Evolutionary conservation across 768 basidiomycete genomes (phyloP).

Genomic region (Mycena polygramma): DNA sequence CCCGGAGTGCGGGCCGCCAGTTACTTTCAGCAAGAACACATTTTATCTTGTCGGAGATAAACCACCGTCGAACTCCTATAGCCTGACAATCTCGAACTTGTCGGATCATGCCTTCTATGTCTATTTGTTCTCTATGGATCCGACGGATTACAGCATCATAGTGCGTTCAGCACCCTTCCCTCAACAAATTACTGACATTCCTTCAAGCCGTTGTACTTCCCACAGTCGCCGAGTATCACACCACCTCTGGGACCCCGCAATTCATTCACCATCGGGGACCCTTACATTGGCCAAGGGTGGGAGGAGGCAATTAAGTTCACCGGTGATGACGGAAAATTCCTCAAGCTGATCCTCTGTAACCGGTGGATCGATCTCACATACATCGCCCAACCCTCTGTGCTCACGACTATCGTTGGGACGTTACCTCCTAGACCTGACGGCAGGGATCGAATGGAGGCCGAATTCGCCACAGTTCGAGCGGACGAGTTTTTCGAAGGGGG

Average conservation of each 20-base stretch:
- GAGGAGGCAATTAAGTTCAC: not conserved
- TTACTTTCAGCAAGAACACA: not conserved
- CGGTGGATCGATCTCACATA: too few relatives aligned
- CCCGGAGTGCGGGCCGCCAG: not conserved
- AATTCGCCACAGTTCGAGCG: too few relatives aligned
- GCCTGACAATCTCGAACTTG: not conserved
- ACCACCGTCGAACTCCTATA: not conserved
- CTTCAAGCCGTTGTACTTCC: not conserved
- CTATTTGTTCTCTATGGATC: not conserved
- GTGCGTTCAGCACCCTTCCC: not conserved
- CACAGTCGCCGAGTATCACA: not conserved
- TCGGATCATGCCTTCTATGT: not conserved
- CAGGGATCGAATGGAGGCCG: too few relatives aligned
- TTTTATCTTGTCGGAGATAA: slow-evolving; percentile 2
- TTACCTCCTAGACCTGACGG: too few relatives aligned
- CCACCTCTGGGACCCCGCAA: not conserved
- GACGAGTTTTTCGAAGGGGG: too few relatives aligned
- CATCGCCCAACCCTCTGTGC: too few relatives aligned
- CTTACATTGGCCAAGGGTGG: not conserved
- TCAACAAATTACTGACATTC: not conserved
- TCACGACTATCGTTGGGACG: too few relatives aligned
- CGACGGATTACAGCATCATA: not conserved
- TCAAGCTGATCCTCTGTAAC: too few relatives aligned
- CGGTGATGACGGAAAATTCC: not conserved
- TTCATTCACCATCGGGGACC: not conserved